Conservation (phyloP, 805 yeast genomes). For the Tetrapisispora fleetii region DNA sequence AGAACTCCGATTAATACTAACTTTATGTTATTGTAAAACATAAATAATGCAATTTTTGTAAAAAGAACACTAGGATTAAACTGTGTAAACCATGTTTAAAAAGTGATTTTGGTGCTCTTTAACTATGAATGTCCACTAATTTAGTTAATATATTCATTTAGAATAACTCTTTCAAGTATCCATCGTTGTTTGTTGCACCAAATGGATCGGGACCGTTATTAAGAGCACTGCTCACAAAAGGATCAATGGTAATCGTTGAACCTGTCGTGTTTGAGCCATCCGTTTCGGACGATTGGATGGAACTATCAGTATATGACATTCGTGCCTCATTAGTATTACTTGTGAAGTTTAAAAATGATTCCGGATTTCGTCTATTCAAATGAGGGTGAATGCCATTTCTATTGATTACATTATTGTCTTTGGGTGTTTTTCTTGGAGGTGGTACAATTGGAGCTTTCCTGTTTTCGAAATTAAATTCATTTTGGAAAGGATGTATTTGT, state of each 20-base stretch:
- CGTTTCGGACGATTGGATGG: slow-evolving; percentile 5
- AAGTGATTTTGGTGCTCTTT: too few relatives aligned
- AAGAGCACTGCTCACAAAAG: neutral
- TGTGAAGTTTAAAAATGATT: too few relatives aligned
- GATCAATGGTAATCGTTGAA: slow-evolving; percentile 9
- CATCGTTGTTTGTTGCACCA: slow-evolving; percentile 5
- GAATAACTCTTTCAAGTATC: slow-evolving; percentile 16
- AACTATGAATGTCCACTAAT: too few relatives aligned
- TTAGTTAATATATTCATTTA: neutral
- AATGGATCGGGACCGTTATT: slow-evolving; percentile 1
- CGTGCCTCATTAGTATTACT: slow-evolving; percentile 7
- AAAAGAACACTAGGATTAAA: too few relatives aligned
- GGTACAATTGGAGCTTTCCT: slow-evolving; percentile 17
- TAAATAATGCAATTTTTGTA: too few relatives aligned
- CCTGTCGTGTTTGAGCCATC: slow-evolving; percentile 13
- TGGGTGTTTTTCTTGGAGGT: slow-evolving; percentile 12
- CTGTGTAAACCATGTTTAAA: too few relatives aligned
- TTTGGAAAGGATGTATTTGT: slow-evolving; percentile 16
- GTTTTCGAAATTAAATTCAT: slow-evolving; percentile 19
- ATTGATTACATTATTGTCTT: neutral
- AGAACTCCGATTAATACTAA: neutral
- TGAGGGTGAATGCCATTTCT: neutral
- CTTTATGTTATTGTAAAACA: too few relatives aligned
- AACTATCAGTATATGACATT: slow-evolving; percentile 10
- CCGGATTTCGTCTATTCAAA: too few relatives aligned